Base-by-base conservation (phyloP, 768 basidiomycete genomes). In the Kwoniella sp. region DNA sequence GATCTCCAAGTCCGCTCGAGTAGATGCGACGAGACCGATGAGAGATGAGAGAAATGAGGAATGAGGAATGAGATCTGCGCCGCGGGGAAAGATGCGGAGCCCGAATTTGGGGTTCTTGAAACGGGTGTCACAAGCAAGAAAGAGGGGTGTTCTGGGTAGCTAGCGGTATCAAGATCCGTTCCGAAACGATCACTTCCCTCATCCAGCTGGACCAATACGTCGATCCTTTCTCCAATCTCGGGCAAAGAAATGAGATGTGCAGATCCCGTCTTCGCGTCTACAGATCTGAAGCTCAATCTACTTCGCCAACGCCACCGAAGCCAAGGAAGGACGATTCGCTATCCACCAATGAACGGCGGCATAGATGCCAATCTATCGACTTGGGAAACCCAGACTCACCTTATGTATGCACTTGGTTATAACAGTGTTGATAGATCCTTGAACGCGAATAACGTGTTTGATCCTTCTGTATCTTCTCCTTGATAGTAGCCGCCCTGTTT, bases 51-150 rank as follows among this genome's bases (percentile, higher is more conserved):
- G 24, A 22, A 17, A 24, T 47, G 48, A n/a, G n/a, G n/a, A n/a
- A n/a, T n/a, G 21, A 22, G 8, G 9, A 5, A 25, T 26, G 54
- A 40, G 54, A 55, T 33, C 27, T 19, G 29, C 17, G 7, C 40
- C 17, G 40, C 40, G 40, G 54, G 33, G 33, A 33, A 19, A 29
- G 54, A 36, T 55, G 54, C 36, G 54, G 54, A 55, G 54, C 54
- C 54, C 29, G 33, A 33, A 33, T 49, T 49, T 49, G 48, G 48
- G 48, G 48, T 49, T 49, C 48, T 49, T 26, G 48, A 26, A 49
- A 55, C 21, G 29, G 27, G 54, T n/a, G 7, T 3, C 22, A 25
- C 27, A 24, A 36, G 33, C 19, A 22, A 22, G 30, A 22, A 36
- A 30, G 33, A 55, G 52, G 27, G 26, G 52, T 33, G 25, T 5